Evolutionary conservation across 2,329 filamentous ascomycete genomes (phyloP).

Genomic region (Elsinoe fawcettii): DNA sequence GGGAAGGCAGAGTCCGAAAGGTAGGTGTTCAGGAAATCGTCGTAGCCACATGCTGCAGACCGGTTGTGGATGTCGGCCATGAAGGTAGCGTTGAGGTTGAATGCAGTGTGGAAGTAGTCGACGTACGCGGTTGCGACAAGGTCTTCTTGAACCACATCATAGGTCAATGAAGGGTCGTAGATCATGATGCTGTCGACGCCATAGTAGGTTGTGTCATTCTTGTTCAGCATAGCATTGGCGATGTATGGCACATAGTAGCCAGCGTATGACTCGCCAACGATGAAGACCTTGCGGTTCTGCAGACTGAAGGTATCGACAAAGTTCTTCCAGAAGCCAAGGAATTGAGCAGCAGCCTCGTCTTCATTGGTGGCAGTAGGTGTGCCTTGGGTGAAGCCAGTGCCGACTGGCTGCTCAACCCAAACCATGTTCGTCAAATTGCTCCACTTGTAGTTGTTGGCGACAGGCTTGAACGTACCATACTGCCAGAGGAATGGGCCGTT

Average conservation of each 20-base stretch:
- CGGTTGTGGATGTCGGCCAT: slow-evolving; percentile 45
- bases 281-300: slow-evolving; percentile 56
- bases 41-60: slow-evolving; percentile 53
- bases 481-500: slow-evolving; percentile 39
- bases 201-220: slow-evolving; percentile 58
- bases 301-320: slow-evolving; percentile 48
- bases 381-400: slow-evolving; percentile 36
- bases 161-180: slow-evolving; percentile 60
- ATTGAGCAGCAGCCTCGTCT: slow-evolving; percentile 40
- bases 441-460: slow-evolving; percentile 40
- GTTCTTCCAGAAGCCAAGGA: slow-evolving; percentile 47
- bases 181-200: slow-evolving; percentile 62
- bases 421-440: slow-evolving; percentile 37
- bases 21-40: slow-evolving; percentile 51
- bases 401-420: slow-evolving; percentile 40
- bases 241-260: slow-evolving; percentile 59
- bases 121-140: slow-evolving; percentile 51
- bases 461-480: slow-evolving; percentile 35
- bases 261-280: slow-evolving; percentile 66
- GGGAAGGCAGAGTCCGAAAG: slow-evolving; percentile 53
- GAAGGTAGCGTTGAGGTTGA: slow-evolving; percentile 57
- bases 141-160: slow-evolving; percentile 44
- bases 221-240: slow-evolving; percentile 62
- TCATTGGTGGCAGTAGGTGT: slow-evolving; percentile 41
- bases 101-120: slow-evolving; percentile 52